Conservation (phyloP, 2,329 filamentous ascomycete species). For the Colletotrichum salicis region DNA sequence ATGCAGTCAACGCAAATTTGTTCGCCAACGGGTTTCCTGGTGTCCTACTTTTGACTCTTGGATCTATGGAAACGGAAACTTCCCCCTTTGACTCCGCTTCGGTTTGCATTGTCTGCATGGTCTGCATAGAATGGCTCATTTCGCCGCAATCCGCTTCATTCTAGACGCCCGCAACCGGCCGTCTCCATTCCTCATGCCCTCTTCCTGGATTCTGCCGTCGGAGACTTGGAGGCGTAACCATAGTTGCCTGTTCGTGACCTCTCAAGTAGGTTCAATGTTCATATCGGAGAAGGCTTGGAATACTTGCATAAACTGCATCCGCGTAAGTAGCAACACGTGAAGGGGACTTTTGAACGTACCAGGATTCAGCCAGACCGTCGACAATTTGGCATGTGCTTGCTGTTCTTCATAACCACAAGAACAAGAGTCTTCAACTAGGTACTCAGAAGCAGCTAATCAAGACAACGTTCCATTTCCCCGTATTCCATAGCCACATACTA, state of each 20-base stretch:
- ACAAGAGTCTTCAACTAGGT: too few species aligned
- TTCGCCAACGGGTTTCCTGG: background rate
- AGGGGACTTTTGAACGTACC: background rate
- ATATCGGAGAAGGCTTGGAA: background rate
- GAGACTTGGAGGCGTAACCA: too few species aligned
- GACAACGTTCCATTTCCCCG: conserved; percentile 24
- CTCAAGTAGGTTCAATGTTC: background rate
- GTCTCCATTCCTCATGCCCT: background rate
- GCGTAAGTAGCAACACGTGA: too few species aligned
- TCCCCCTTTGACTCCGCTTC: background rate
- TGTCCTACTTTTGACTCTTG: too few species aligned
- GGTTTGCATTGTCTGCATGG: background rate
- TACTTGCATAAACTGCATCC: background rate
- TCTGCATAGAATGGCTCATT: background rate
- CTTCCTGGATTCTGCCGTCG: background rate
- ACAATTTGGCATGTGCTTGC: background rate
- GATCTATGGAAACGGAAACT: too few species aligned
- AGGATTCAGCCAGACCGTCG: too few species aligned
- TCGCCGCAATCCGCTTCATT: background rate
- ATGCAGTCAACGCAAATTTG: conserved; percentile 1
- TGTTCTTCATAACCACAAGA: too few species aligned
- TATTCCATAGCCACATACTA: background rate
- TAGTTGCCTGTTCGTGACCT: background rate
- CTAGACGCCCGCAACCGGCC: background rate
- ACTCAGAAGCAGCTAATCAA: background rate